Percentiles rank a stretch among this genome's conserved stretches.
These are phyloP conservation scores for Cladosporium velox DNA, from an alignment of 2,329 filamentous ascomycete genomes.

Conservation along the genomic window DNA sequence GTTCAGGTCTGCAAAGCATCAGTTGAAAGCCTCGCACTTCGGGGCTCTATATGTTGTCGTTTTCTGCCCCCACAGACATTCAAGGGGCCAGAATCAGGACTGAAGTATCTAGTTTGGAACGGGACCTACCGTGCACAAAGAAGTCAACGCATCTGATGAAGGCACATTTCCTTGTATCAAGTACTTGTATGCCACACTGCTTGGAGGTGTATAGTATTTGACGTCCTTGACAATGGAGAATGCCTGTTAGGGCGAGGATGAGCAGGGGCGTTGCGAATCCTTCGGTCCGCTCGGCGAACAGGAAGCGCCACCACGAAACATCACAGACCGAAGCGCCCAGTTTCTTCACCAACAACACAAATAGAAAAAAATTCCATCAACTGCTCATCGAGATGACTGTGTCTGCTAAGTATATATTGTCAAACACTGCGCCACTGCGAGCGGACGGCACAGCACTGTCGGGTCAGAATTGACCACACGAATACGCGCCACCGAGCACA, in stretches of 20 bases:
- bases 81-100: neutral
- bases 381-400: neutral
- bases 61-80: too few species aligned
- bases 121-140: neutral
- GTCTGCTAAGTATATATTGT: neutral
- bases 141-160: neutral
- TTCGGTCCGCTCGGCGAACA: neutral
- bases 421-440: slow-evolving; percentile 1
- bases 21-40: neutral
- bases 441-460: neutral
- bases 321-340: neutral
- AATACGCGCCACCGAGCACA: neutral
- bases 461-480: neutral
- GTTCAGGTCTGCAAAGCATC: neutral
- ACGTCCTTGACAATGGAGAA: neutral
- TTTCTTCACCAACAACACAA: neutral
- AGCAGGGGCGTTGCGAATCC: neutral
- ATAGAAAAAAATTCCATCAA: neutral
- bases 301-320: neutral
- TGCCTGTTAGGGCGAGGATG: neutral
- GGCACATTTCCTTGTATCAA: neutral
- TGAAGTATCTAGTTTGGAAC: neutral
- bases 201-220: neutral
- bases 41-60: neutral
- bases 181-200: neutral